These are phyloP conservation scores for Psilocybe sp. DNA, from an alignment of 768 basidiomycete species.

Conservation along the genomic window DNA sequence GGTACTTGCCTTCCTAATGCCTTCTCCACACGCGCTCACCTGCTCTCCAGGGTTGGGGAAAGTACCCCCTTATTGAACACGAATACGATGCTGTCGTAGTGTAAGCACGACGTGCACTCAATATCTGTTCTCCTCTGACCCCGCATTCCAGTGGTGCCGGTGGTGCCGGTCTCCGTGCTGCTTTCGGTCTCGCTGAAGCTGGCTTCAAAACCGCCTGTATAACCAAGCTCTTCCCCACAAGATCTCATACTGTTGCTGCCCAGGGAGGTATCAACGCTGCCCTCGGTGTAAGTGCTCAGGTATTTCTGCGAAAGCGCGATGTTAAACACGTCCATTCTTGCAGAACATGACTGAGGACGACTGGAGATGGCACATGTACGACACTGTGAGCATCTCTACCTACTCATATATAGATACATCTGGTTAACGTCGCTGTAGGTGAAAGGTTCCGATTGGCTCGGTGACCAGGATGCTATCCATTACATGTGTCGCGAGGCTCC, in stretches of 20 bases:
- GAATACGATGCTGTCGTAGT: slow-evolving; percentile 99
- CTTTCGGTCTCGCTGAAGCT: slow-evolving; percentile 97
- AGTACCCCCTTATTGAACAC: slow-evolving; percentile 97
- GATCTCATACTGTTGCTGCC: slow-evolving; percentile 98
- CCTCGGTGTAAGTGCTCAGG: slow-evolving; percentile 64
- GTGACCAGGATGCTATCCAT: slow-evolving; percentile 99
- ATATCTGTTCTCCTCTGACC: slow-evolving; percentile 7
- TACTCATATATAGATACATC: slow-evolving; percentile 1
- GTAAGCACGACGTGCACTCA: slow-evolving; percentile 51
- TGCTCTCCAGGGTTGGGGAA: slow-evolving; percentile 64
- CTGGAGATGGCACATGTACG: slow-evolving; percentile 99
- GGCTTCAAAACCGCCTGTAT: slow-evolving; percentile 99
- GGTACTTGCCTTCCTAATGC: slow-evolving; percentile 35
- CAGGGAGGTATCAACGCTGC: slow-evolving; percentile 99
- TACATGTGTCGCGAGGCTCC: slow-evolving; percentile 99
- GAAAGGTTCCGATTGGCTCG: slow-evolving; percentile 99
- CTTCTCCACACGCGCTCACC: slow-evolving; percentile 12
- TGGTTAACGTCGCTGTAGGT: slow-evolving; percentile 51
- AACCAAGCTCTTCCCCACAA: slow-evolving; percentile 97
- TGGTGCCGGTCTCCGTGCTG: slow-evolving; percentile 96
- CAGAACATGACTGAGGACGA: slow-evolving; percentile 99
- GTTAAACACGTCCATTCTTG: slow-evolving; percentile 6
- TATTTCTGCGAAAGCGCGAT: slow-evolving; percentile 3
- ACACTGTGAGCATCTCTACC: slow-evolving; percentile 58
- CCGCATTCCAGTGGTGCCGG: slow-evolving; percentile 76